Conservation (phyloP, 2,329 filamentous ascomycete genomes). For the Pyrenochaeta sp. region DNA sequence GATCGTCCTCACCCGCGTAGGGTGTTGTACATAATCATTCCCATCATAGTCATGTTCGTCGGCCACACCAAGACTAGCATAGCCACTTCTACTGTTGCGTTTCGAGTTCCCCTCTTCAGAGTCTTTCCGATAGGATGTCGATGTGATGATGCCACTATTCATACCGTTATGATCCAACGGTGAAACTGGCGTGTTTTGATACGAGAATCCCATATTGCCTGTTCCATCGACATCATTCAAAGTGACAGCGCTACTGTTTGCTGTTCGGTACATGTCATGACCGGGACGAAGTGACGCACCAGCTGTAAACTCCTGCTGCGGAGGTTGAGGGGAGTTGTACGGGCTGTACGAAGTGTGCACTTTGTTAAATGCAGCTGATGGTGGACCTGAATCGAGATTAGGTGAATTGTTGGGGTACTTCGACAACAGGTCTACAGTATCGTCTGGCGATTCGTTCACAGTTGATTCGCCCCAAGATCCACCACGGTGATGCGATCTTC, state of each 20-base stretch:
- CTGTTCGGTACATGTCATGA: neutral
- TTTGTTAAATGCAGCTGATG: constrained; percentile 2
- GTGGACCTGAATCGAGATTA: constrained; percentile 1
- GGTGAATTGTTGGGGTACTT: constrained; percentile 8
- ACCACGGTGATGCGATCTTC: constrained; percentile 11
- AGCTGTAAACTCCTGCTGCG: neutral
- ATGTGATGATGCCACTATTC: neutral
- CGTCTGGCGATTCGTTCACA: constrained; percentile 2
- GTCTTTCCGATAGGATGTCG: neutral
- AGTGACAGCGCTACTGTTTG: constrained; percentile 4
- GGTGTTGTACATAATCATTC: constrained; percentile 3
- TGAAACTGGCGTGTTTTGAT: constrained; percentile 11
- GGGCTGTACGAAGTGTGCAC: constrained; percentile 11
- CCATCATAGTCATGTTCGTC: constrained; percentile 7
- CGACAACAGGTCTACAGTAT: constrained; percentile 10
- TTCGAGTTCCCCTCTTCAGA: neutral
- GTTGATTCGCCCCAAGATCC: constrained; percentile 14
- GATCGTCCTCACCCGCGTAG: constrained; percentile 3
- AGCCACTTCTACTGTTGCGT: neutral
- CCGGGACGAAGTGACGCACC: neutral
- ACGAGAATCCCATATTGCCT: constrained; percentile 4
- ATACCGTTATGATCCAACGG: constrained; percentile 2
- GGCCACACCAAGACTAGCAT: constrained; percentile 5
- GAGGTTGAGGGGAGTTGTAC: constrained; percentile 9
- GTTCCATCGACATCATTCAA: neutral